Base-by-base conservation (phyloP, 139 green algal genomes). In the Tetraselmis chui region DNA sequence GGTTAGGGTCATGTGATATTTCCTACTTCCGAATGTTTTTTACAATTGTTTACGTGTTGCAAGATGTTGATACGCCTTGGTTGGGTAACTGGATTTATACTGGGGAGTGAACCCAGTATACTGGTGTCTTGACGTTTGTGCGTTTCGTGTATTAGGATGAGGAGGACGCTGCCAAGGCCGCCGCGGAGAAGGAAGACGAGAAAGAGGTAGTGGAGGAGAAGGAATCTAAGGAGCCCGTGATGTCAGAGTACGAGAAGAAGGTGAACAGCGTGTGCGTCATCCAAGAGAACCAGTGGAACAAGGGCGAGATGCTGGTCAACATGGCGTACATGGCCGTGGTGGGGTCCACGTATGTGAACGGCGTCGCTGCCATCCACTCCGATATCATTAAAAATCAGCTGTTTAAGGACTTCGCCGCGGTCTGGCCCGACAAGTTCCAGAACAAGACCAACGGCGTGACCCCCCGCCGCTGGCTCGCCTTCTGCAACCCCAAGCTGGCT, bases 381-480 rank as follows among this genome's bases (percentile, higher is more conserved):
- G 93, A 98, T 80, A 97, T 99, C 84, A 96, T 99, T 86, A 97
- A 97, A 89, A 83, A 92, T n/a, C 90, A 94, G 78, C 90, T 96
- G 79, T 97, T 97, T 91, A 92, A 92, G 86, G 82, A 81, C n/a
- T 79, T 79, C 76, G 5, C 28, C 18, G 5, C 87, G 78, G 83
- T 93, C 29, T 93, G 89, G 88, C 91, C 90, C 11, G 28, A 92
- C 58, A 97, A 97, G 91, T 99, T 99, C 92, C 96, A 98, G 89
- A 99, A 99, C 94, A 98, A 99, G 91, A 99, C 97, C 85, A 99
- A 99, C 87, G 97, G 96, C 85, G 97, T 99, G 74, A 99, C 97
- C 0, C 94, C 92, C 30, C 92, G 97, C 83, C 92, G 97, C 79
- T 99, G 97, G 93, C 87, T 96, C 79, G 93, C 93, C 0, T 95